Evolutionary conservation across 495 filamentous ascomycete genomes (phyloP).

Genomic region (Trypethelium eluteriae): DNA sequence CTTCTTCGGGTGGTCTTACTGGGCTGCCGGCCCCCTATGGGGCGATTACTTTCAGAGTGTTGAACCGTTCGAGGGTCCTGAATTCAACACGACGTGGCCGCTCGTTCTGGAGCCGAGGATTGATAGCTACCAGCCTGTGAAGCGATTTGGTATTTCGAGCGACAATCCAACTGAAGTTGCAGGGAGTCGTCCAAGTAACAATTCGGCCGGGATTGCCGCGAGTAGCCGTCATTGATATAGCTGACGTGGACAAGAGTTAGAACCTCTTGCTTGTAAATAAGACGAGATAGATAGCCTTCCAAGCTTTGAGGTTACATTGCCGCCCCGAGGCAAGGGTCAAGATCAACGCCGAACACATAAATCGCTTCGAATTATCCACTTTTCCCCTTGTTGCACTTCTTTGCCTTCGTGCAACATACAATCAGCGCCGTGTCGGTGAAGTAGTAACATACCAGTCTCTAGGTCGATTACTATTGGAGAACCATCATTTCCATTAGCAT

Average conservation of each 20-base stretch:
- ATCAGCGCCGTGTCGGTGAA: conserved; percentile 83
- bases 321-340: background rate
- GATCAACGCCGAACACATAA: conserved; percentile 58
- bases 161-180: conserved; percentile 8
- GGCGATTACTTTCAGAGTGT: conserved; percentile 18
- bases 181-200: background rate
- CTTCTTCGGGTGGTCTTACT: conserved; percentile 30
- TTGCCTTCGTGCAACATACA: conserved; percentile 86
- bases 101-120: conserved; percentile 7
- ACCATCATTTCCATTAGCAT: conserved; percentile 13
- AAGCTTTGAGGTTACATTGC: background rate
- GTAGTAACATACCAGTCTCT: conserved; percentile 72
- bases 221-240: background rate
- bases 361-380: conserved; percentile 89
- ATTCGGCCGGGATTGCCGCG: background rate
- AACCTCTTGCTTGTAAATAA: too few relatives aligned
- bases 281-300: background rate
- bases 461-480: conserved; percentile 46
- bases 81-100: conserved; percentile 8
- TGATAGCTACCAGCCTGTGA: conserved; percentile 4
- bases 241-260: too few relatives aligned
- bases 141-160: conserved; percentile 12
- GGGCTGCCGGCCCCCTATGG: conserved; percentile 29
- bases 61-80: conserved; percentile 8
- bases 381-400: conserved; percentile 73